Conservation (phyloP, 1,284 basidiomycete genomes). For the Porogramme epimiltina region DNA sequence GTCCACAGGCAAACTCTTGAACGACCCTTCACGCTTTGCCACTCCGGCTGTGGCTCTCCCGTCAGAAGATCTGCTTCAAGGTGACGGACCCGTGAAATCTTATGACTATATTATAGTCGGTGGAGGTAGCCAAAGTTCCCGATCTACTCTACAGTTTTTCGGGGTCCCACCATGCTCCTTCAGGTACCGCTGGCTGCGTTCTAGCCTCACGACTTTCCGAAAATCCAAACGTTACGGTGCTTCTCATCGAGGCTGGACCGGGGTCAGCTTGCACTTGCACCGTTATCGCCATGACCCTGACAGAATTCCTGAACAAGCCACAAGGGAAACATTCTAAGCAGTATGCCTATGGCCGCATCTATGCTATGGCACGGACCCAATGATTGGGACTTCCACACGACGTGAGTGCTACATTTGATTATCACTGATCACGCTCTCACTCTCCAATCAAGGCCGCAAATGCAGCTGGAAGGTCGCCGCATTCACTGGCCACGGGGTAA, state of each 20-base stretch:
- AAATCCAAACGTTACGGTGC: not conserved
- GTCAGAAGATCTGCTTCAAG: not conserved
- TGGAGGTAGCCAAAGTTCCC: not conserved
- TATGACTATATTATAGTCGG: not conserved
- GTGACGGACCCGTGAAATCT: not conserved
- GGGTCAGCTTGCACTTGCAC: not conserved
- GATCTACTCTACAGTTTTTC: not conserved
- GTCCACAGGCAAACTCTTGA: not conserved
- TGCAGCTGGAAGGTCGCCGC: conserved; percentile 7
- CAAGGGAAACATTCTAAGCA: not conserved
- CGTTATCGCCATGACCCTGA: too few relatives aligned
- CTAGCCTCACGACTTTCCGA: conserved; percentile 9
- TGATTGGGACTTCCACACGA: not conserved
- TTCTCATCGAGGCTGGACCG: not conserved
- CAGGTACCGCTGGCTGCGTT: conserved; percentile 14
- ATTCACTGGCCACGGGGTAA: conserved; percentile 21
- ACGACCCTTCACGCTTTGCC: too few relatives aligned
- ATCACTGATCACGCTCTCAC: not conserved
- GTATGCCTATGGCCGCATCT: not conserved
- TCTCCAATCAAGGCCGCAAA: conserved; percentile 18
- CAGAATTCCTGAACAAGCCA: not conserved
- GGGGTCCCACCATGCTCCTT: too few relatives aligned
- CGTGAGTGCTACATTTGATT: not conserved
- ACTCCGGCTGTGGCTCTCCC: too few relatives aligned
- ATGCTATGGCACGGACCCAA: not conserved